These are phyloP conservation scores for Lecanoromycetidae sp. DNA, from an alignment of 2,329 filamentous ascomycete species.

Conservation along the genomic window DNA sequence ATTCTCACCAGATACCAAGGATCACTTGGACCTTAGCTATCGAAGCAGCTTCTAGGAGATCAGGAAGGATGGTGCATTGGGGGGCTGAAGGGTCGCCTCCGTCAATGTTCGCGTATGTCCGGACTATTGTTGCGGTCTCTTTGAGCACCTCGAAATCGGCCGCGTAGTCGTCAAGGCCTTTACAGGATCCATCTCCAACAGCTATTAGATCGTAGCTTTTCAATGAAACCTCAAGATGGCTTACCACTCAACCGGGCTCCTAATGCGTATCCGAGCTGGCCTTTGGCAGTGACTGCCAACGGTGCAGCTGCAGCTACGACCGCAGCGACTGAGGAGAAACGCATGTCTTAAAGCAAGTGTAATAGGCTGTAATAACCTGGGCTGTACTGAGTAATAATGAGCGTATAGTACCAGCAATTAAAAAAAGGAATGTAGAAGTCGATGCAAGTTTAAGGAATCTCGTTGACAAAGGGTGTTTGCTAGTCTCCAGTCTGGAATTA, in stretches of 20 bases:
- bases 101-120: conserved; percentile 55
- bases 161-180: conserved; percentile 49
- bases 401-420: not conserved
- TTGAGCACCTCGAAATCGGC: conserved; percentile 52
- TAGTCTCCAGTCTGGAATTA: too few species aligned
- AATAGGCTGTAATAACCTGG: not conserved
- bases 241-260: conserved; percentile 45
- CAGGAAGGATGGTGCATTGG: conserved; percentile 47
- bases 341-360: conserved; percentile 29
- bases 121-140: conserved; percentile 43
- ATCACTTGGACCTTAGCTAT: conserved; percentile 53
- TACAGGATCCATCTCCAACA: conserved; percentile 44
- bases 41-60: conserved; percentile 55
- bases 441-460: conserved; percentile 5
- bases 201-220: not conserved
- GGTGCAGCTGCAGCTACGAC: conserved; percentile 34
- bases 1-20: conserved; percentile 53
- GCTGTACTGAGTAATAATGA: conserved; percentile 6
- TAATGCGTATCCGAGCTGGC: conserved; percentile 52
- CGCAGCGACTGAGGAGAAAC: conserved; percentile 31
- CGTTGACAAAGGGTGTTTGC: not conserved
- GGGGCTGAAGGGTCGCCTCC: conserved; percentile 16
- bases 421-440: conserved; percentile 1
- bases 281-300: conserved; percentile 39
- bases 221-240: not conserved